Evolutionary conservation across 106 monocot species (phyloP).

Genomic region (Dioscorea dumetorum): DNA sequence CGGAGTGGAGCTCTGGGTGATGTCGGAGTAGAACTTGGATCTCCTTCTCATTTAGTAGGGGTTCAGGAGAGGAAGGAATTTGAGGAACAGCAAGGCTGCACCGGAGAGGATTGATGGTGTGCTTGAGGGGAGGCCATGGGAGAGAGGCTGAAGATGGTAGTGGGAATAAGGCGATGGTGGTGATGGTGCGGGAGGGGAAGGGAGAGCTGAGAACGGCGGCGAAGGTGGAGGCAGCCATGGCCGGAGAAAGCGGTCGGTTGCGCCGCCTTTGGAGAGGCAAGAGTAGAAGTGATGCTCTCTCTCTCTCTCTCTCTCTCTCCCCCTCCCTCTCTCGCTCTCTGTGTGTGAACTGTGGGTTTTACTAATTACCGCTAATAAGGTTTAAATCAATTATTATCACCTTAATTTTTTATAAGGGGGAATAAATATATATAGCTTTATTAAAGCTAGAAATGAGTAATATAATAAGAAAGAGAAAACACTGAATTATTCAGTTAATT

Average conservation of each 20-base stretch:
- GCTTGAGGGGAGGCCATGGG: not conserved
- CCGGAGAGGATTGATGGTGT: not conserved
- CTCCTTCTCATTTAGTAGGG: conserved; percentile 17
- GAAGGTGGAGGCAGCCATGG: not conserved
- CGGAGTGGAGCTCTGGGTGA: conserved; percentile 15
- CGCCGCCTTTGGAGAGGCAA: not conserved
- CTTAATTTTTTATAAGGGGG: too few species aligned
- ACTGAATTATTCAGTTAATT: too few species aligned
- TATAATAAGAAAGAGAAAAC: too few species aligned
- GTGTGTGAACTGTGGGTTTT: not conserved
- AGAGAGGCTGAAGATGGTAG: not conserved
- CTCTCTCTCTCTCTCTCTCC: not conserved
- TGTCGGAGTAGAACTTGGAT: conserved; percentile 13
- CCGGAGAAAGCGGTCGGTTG: not conserved
- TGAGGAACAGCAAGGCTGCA: not conserved
- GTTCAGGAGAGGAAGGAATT: not conserved
- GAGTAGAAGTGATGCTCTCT: not conserved
- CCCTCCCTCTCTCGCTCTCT: not conserved
- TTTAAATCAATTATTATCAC: not conserved
- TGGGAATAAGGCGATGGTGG: not conserved
- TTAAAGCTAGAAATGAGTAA: too few species aligned
- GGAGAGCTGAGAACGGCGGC: not conserved
- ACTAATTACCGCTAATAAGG: not conserved
- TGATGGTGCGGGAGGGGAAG: not conserved
- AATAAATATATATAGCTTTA: too few species aligned